These are phyloP conservation scores for Quercus variabilis DNA, from an alignment of 306 rosid genomes.

Conservation along the genomic window DNA sequence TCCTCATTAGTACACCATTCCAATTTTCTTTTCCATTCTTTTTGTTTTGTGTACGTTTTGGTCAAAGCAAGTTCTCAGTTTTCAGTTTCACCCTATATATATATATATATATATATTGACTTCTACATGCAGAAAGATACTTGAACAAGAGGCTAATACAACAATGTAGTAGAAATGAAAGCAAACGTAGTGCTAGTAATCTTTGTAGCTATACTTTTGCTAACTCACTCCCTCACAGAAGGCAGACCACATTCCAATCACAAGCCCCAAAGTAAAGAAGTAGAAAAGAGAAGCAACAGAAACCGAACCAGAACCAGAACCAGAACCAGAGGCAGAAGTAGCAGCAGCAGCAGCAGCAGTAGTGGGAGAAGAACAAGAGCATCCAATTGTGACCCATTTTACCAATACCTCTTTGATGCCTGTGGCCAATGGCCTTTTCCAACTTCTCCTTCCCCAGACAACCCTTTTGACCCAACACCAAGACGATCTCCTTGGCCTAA, in stretches of 20 bases:
- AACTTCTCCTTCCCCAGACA: constrained; percentile 50
- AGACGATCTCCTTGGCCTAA: constrained; percentile 20
- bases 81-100: not conserved
- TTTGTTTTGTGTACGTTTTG: not conserved
- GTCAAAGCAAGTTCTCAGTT: not conserved
- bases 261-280: constrained; percentile 20
- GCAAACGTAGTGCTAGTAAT: constrained; percentile 22
- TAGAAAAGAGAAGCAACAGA: constrained; percentile 23
- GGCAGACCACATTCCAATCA: constrained; percentile 2
- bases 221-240: constrained; percentile 35
- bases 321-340: not conserved
- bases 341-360: not conserved
- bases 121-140: constrained; percentile 11
- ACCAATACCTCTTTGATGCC: constrained; percentile 44
- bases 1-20: too few relatives aligned
- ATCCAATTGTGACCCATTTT: constrained; percentile 64
- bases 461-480: constrained; percentile 63
- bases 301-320: not conserved
- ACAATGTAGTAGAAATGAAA: constrained; percentile 46
- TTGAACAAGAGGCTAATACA: not conserved
- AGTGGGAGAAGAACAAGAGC: constrained; percentile 22
- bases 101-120: not conserved
- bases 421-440: constrained; percentile 89
- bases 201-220: constrained; percentile 39
- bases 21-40: too few relatives aligned